phyloP scores from a whole-genome alignment of 1,284 basidiomycete genomes.

The Apiotrichum gamsii region DNA sequence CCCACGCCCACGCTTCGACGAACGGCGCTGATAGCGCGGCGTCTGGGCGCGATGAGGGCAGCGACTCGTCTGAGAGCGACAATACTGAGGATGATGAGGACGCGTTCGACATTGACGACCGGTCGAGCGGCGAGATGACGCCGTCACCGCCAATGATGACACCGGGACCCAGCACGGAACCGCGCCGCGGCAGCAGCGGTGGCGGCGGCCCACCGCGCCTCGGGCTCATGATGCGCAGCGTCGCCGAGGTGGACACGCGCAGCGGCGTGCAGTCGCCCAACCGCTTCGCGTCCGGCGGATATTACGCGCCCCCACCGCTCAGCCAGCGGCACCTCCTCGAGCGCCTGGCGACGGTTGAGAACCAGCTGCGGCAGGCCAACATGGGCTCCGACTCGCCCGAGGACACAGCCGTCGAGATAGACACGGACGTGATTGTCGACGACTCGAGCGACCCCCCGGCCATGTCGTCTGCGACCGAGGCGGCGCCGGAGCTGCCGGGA shows the following conservation, averaged over 20 bases:
- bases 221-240: constrained; percentile 4
- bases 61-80: constrained; percentile 34
- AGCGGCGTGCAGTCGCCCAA: constrained; percentile 65
- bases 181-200: constrained; percentile 3
- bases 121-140: constrained; percentile 38
- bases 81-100: constrained; percentile 57
- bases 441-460: neutral
- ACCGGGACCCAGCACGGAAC: constrained; percentile 6
- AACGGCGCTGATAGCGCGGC: constrained; percentile 51
- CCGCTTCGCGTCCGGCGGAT: constrained; percentile 63
- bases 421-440: neutral
- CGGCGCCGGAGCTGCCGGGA: neutral
- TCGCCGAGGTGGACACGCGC: constrained; percentile 7
- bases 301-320: constrained; percentile 55
- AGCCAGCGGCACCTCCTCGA: constrained; percentile 49
- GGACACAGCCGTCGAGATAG: neutral
- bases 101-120: constrained; percentile 85
- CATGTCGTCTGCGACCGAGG: neutral
- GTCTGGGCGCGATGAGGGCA: constrained; percentile 48
- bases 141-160: constrained; percentile 19
- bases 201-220: no score
- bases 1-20: no score
- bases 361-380: constrained; percentile 3
- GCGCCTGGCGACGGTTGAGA: constrained; percentile 22
- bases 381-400: neutral